Base-by-base conservation (phyloP, 2,329 filamentous ascomycete species). In the Fusarium multiceps region DNA sequence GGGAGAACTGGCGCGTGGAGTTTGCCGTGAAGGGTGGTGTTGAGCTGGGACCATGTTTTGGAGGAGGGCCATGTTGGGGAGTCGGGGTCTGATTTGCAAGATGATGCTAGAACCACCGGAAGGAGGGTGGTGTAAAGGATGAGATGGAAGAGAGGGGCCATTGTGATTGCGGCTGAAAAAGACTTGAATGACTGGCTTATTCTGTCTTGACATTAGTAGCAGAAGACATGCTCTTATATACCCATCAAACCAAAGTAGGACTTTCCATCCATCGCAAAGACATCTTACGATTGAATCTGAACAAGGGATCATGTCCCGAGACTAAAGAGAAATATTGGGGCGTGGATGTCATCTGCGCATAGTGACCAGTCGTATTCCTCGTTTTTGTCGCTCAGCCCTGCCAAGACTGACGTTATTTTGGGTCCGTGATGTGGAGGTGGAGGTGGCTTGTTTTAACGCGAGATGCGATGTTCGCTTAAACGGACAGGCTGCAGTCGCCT, bases 71-170 rank as follows among this genome's bases (percentile, higher is more conserved):
- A 88, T 48, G 74, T 74, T 10, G 74, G 25, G 16, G 81, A 80
- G 21, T n/a, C n/a, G n/a, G n/a, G n/a, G n/a, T n/a, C n/a, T n/a
- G 83, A 79, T 74, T 86, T 87, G 77, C 85, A 87, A 4, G 55
- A 47, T 34, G 8, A 59, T 6, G 43, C 37, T 5, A 54, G 25
- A n/a, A 56, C 54, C 5, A 59, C 6, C 2, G 63, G 27, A 13
- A 40, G 57, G 1, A 55, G 46, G 12, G 62, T 12, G n/a, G 59
- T 4, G 3, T 0, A 59, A 8, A 73, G 7, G 4, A 71, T 3
- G 1, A 60, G 6, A 1, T 57, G 20, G 6, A 25, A 9, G 1
- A 72, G 18, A 20, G 14, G 41, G 37, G 53, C 16, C 72, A 75
- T 74, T 28, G 20, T 59, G 23, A 10, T 6, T n/a, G 34, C 9